A percentile compares a stretch with the other conserved stretches of the same genome.
Conservation (phyloP, 495 filamentous ascomycete species). For the Articulospora tetracladia region DNA sequence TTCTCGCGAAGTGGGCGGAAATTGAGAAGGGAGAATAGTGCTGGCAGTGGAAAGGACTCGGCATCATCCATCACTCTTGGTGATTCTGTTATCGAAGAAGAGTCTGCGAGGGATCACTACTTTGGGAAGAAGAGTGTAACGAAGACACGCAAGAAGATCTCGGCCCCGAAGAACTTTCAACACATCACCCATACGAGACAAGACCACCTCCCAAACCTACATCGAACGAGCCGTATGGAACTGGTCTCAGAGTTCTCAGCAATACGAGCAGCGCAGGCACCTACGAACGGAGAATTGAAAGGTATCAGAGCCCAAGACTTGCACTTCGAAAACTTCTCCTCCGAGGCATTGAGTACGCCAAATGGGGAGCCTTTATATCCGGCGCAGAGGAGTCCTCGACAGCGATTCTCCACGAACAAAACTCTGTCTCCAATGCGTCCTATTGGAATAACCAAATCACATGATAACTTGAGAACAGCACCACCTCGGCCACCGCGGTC, state of each 20-base stretch:
- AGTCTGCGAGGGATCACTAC: constrained; percentile 16
- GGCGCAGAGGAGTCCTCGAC: constrained; percentile 10
- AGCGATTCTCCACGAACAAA: constrained; percentile 14
- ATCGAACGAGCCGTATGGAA: constrained; percentile 53
- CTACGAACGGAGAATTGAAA: constrained; percentile 52
- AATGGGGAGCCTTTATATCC: not conserved
- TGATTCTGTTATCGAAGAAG: constrained; percentile 10
- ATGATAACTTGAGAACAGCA: constrained; percentile 41
- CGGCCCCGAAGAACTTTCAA: constrained; percentile 83
- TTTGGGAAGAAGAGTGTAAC: constrained; percentile 6
- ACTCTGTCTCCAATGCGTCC: not conserved
- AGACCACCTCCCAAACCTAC: constrained; percentile 56
- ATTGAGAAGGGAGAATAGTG: constrained; percentile 6
- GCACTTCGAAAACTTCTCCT: constrained; percentile 58
- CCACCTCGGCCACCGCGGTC: constrained; percentile 47
- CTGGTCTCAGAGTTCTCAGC: constrained; percentile 64
- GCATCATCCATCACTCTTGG: constrained; percentile 15
- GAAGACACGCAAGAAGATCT: constrained; percentile 53
- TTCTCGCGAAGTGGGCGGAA: constrained; percentile 31
- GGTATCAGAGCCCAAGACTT: constrained; percentile 63
- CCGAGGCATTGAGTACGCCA: constrained; percentile 33
- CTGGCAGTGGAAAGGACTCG: not conserved
- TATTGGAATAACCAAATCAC: constrained; percentile 35
- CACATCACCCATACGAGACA: constrained; percentile 76
- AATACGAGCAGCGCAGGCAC: constrained; percentile 61